Evolutionary conservation across 2,329 filamentous ascomycete genomes (phyloP).

Genomic region (Fusarium irregulare): DNA sequence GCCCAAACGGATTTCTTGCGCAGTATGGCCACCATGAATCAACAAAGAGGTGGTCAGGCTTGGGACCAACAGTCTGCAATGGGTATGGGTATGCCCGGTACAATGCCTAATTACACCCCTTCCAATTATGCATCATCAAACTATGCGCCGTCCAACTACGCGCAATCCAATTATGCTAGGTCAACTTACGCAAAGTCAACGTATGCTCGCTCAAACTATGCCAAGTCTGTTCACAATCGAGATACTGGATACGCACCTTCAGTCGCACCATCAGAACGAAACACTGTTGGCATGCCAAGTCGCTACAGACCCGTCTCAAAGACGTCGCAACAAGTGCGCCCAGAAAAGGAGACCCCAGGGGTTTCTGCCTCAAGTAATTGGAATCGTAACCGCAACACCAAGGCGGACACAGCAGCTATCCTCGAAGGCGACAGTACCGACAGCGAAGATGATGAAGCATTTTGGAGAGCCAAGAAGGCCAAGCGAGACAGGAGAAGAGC

Average conservation of each 20-base stretch:
- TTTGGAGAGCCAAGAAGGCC: conserved; percentile 24
- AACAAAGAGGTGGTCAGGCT: background rate
- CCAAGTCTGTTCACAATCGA: conserved; percentile 9
- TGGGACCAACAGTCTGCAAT: conserved; percentile 8
- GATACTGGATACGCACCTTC: conserved; percentile 15
- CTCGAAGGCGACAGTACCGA: conserved; percentile 8
- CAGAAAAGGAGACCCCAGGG: background rate
- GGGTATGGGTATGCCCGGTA: background rate
- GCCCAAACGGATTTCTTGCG: conserved; percentile 23
- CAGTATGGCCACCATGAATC: conserved; percentile 13
- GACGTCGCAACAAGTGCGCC: background rate
- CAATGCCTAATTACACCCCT: background rate
- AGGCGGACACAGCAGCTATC: background rate
- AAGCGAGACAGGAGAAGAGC: conserved; percentile 30
- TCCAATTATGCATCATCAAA: background rate
- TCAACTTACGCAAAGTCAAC: conserved; percentile 6
- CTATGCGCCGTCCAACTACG: background rate
- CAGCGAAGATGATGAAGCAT: conserved; percentile 20
- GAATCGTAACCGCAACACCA: background rate
- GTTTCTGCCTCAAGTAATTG: background rate
- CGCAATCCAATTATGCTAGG: background rate
- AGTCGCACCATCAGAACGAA: conserved; percentile 30
- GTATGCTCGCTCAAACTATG: conserved; percentile 16
- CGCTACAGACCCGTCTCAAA: conserved; percentile 33
- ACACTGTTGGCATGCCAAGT: conserved; percentile 31